A percentile compares a stretch with the other conserved stretches of the same genome.
phyloP scores from a whole-genome alignment of 2,329 filamentous ascomycete species.

The Colletotrichum incanum region DNA sequence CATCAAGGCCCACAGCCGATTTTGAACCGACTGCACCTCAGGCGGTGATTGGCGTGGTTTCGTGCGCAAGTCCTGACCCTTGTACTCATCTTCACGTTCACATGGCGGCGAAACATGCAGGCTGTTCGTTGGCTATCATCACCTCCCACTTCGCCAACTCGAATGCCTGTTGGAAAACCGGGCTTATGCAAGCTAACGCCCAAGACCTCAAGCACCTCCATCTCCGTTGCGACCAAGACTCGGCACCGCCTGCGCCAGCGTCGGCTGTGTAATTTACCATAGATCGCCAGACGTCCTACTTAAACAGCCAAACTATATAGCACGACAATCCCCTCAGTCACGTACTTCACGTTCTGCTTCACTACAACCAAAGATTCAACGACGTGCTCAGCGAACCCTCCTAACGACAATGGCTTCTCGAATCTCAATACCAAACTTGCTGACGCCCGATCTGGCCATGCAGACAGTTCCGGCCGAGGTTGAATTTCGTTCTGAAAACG shows the following conservation, averaged over 20 bases:
- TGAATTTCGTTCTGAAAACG: background rate
- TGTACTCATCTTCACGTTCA: background rate
- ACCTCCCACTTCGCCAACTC: background rate
- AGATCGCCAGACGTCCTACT: background rate
- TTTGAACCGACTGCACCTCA: background rate
- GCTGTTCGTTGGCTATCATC: background rate
- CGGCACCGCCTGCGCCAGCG: background rate
- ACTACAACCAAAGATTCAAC: background rate
- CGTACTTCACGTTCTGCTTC: slow-evolving; percentile 14
- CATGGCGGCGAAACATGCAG: background rate
- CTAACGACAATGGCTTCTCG: slow-evolving; percentile 6
- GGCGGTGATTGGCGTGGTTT: background rate
- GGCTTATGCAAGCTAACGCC: background rate
- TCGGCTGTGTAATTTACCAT: background rate
- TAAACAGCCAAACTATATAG: slow-evolving; percentile 9
- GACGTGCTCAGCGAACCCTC: slow-evolving; percentile 6
- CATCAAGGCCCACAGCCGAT: background rate
- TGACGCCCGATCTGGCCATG: background rate
- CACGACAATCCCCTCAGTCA: slow-evolving; percentile 1
- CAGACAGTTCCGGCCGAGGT: background rate
- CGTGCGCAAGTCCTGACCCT: background rate
- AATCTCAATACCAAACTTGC: slow-evolving; percentile 7
- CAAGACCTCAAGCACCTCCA: background rate
- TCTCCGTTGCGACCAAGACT: background rate
- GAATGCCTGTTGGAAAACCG: background rate